Percentiles rank a stretch among this genome's conserved stretches.
Conservation (phyloP, 108 stramenopile genomes). For the Skeletonema menzelii region DNA sequence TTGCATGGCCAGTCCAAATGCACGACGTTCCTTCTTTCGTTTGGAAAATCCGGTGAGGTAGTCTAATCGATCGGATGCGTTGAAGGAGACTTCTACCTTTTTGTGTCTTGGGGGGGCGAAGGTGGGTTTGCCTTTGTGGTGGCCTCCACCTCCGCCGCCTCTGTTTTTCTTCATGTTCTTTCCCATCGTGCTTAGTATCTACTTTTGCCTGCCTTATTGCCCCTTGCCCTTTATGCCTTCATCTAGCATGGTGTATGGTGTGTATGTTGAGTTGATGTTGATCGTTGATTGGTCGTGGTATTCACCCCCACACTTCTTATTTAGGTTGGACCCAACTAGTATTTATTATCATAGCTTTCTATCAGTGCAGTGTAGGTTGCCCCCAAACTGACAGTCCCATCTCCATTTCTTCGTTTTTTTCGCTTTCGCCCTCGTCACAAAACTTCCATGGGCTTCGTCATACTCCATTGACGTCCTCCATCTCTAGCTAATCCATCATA, state of each 20-base stretch:
- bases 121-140: not conserved
- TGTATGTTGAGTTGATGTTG: no score
- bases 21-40: constrained; percentile 77
- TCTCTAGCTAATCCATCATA: not conserved
- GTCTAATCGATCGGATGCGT: constrained; percentile 63
- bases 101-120: not conserved
- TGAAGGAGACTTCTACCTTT: constrained; percentile 77
- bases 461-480: not conserved
- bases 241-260: no score
- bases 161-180: not conserved
- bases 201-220: no score
- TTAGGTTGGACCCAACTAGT: no score
- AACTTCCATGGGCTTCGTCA: not conserved
- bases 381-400: no score
- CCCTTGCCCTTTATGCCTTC: no score
- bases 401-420: no score
- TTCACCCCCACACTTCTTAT: no score
- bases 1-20: constrained; percentile 90
- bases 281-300: no score
- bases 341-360: no score
- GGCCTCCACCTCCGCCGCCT: not conserved
- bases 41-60: constrained; percentile 79
- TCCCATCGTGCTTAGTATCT: not conserved
- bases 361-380: no score
- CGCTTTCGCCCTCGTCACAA: no score